These are phyloP conservation scores for Fusarium sambucinum DNA, from an alignment of 2,329 filamentous ascomycete species.

Conservation along the genomic window DNA sequence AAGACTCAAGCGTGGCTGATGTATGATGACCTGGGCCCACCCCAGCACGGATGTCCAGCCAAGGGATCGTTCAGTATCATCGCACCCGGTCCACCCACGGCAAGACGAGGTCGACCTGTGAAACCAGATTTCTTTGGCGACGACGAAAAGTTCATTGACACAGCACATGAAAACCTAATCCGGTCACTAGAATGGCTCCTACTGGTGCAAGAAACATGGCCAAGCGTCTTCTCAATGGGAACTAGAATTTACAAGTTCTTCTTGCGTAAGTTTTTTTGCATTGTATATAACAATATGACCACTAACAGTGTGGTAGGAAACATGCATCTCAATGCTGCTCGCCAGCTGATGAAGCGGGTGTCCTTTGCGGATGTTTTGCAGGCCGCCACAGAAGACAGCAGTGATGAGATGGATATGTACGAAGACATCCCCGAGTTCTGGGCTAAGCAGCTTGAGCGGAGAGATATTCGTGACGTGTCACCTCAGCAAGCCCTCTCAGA, in stretches of 20 bases:
- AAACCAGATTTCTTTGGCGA: conserved; percentile 78
- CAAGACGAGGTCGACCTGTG: conserved; percentile 69
- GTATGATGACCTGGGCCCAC: conserved; percentile 60
- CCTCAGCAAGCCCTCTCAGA: conserved; percentile 62
- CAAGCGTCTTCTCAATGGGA: conserved; percentile 75
- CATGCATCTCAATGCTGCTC: conserved; percentile 66
- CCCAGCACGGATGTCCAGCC: conserved; percentile 52
- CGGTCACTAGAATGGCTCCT: conserved; percentile 87
- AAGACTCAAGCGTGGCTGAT: conserved; percentile 71
- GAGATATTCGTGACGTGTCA: conserved; percentile 53
- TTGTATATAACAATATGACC: neutral
- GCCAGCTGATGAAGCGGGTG: conserved; percentile 64
- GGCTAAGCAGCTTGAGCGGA: conserved; percentile 54
- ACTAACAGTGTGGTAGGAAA: conserved; percentile 55
- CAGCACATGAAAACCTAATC: conserved; percentile 78
- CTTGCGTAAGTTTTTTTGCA: conserved; percentile 72
- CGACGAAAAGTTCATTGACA: conserved; percentile 64
- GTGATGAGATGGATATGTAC: conserved; percentile 54
- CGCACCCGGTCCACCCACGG: conserved; percentile 52
- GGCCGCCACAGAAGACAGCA: conserved; percentile 54
- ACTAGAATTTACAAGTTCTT: conserved; percentile 85
- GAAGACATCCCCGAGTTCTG: conserved; percentile 57
- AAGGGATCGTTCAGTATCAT: conserved; percentile 65
- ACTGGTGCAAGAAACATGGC: conserved; percentile 78
- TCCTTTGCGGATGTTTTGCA: conserved; percentile 63